Conservation (phyloP, 306 rosid genomes). For the Gillenia trifoliata region DNA sequence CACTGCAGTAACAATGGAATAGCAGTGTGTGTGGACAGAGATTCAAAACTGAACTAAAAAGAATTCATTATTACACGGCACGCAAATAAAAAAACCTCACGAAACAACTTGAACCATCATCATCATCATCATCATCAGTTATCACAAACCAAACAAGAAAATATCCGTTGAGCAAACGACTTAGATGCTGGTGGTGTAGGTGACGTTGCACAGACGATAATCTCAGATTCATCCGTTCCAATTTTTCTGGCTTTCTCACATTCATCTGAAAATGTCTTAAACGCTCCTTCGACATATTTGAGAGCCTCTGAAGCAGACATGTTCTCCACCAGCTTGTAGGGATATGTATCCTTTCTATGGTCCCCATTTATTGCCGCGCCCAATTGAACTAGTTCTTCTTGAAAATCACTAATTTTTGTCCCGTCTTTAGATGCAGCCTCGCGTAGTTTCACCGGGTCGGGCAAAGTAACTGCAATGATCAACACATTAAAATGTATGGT, state of each 20-base stretch:
- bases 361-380: slow-evolving; percentile 67
- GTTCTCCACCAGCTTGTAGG: slow-evolving; percentile 44
- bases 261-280: slow-evolving; percentile 40
- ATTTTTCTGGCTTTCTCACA: slow-evolving; percentile 49
- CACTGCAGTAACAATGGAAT: no score
- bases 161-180: slow-evolving; percentile 31
- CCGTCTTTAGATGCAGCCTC: slow-evolving; percentile 36
- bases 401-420: slow-evolving; percentile 46
- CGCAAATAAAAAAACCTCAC: no score
- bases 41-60: no score
- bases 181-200: slow-evolving; percentile 1
- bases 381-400: slow-evolving; percentile 57
- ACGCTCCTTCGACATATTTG: slow-evolving; percentile 39
- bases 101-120: no score
- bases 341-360: slow-evolving; percentile 39
- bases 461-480: slow-evolving; percentile 38
- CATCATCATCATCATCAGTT: slow-evolving; percentile 2
- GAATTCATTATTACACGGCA: no score
- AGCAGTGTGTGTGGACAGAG: no score
- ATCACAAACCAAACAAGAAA: slow-evolving; percentile 54
- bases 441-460: slow-evolving; percentile 43
- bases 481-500: not conserved
- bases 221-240: slow-evolving; percentile 45
- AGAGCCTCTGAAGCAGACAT: slow-evolving; percentile 43
- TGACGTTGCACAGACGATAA: slow-evolving; percentile 34